phyloP scores from a whole-genome alignment of 83 land plant species.

The Diphasiastrum complanatum region DNA sequence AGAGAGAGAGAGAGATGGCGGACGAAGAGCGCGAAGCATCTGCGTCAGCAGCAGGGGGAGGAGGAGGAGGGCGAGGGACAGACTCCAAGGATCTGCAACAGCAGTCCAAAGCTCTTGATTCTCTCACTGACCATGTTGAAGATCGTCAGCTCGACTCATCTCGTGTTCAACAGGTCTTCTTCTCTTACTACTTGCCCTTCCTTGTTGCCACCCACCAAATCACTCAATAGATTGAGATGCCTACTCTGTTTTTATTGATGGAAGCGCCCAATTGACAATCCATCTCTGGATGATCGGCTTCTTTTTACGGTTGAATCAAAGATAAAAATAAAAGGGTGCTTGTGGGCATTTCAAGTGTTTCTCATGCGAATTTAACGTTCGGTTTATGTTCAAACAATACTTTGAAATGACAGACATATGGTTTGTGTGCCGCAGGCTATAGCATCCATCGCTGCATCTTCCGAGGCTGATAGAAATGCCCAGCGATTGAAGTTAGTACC shows the following conservation, averaged over 20 bases:
- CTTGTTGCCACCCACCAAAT: no score
- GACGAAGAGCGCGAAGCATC: no score
- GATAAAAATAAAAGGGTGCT: neutral
- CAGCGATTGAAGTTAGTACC: conserved; percentile 49
- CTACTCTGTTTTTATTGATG: no score
- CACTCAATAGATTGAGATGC: no score
- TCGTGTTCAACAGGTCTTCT: conserved; percentile 67
- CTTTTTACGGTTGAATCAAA: neutral
- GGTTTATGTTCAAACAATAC: neutral
- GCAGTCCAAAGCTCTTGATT: conserved; percentile 91
- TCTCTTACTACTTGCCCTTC: neutral
- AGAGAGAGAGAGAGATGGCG: no score
- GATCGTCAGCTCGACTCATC: conserved; percentile 89
- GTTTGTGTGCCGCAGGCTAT: conserved; percentile 45
- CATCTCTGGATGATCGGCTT: neutral
- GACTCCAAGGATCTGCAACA: conserved; percentile 92
- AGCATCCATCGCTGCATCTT: conserved; percentile 75
- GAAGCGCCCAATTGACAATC: neutral
- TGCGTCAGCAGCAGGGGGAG: no score
- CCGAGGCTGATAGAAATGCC: conserved; percentile 68
- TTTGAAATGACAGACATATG: neutral
- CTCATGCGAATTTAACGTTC: conserved; percentile 1
- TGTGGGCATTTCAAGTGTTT: neutral
- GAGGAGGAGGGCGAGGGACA: no score
- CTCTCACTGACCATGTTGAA: conserved; percentile 91